These are phyloP conservation scores for Stephania cephalantha DNA, from an alignment of 164 flowering plant species.

Conservation along the genomic window DNA sequence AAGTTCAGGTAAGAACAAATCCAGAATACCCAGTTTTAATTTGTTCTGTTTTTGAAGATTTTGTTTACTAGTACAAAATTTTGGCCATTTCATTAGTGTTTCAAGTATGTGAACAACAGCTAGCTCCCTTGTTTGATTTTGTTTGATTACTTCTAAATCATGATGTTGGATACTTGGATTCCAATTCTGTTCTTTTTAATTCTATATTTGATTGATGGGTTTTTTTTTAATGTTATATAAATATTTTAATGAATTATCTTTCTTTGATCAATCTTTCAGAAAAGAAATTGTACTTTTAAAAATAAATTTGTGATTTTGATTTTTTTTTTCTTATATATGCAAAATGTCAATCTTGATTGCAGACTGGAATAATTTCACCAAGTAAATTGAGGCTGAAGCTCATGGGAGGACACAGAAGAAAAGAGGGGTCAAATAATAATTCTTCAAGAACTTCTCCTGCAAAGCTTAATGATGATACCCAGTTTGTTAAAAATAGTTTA, in stretches of 20 bases:
- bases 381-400: constrained; percentile 90
- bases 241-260: background rate
- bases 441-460: constrained; percentile 89
- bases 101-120: background rate
- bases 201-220: background rate
- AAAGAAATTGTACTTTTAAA: background rate
- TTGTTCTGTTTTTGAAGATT: background rate
- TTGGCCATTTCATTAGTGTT: background rate
- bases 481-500: constrained; percentile 59
- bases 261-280: background rate
- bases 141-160: background rate
- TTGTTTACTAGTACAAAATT: background rate
- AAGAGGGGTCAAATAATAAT: constrained; percentile 58
- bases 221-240: background rate
- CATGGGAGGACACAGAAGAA: constrained; percentile 60
- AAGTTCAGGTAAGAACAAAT: constrained; percentile 48
- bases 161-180: background rate
- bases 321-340: constrained; percentile 1
- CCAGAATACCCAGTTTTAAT: constrained; percentile 6
- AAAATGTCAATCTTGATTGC: constrained; percentile 9
- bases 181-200: background rate
- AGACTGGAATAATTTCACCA: constrained; percentile 86
- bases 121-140: background rate
- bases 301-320: background rate
- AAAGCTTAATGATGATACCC: constrained; percentile 51